Conservation (phyloP, 2,329 filamentous ascomycete species). For the Fusarium transvaalense region DNA sequence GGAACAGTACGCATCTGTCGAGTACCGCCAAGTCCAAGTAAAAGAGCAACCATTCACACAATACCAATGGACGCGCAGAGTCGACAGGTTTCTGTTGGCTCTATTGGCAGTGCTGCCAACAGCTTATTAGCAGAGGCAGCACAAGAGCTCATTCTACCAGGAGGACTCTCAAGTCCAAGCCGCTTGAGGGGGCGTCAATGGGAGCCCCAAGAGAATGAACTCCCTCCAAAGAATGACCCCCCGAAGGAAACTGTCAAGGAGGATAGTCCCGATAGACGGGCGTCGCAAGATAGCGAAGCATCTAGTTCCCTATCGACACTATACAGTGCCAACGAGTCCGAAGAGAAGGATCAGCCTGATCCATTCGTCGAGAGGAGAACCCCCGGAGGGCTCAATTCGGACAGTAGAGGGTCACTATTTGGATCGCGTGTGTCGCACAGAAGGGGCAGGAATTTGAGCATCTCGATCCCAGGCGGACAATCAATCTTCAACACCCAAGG, state of each 20-base stretch:
- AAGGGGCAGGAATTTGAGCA: constrained; percentile 42
- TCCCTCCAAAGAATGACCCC: constrained; percentile 2
- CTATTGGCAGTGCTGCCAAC: constrained; percentile 54
- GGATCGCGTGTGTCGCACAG: constrained; percentile 36
- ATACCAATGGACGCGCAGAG: constrained; percentile 40
- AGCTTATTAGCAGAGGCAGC: constrained; percentile 57
- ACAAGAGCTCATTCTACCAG: constrained; percentile 53
- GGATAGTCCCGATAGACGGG: constrained; percentile 42
- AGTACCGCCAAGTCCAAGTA: constrained; percentile 48
- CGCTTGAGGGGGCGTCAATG: constrained; percentile 51
- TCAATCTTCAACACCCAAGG: constrained; percentile 20
- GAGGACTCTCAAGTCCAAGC: constrained; percentile 60
- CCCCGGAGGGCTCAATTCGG: not conserved
- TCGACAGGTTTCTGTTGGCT: constrained; percentile 50
- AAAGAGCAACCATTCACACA: constrained; percentile 41
- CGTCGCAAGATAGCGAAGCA: constrained; percentile 58
- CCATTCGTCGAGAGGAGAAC: constrained; percentile 50
- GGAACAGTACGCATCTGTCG: constrained; percentile 40
- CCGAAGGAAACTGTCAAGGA: constrained; percentile 25
- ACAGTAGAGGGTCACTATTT: constrained; percentile 34
- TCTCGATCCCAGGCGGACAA: constrained; percentile 28
- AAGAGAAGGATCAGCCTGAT: constrained; percentile 53
- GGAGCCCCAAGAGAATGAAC: constrained; percentile 33
- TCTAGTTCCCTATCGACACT: constrained; percentile 69
- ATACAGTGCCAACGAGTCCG: constrained; percentile 66